phyloP scores from a whole-genome alignment of 768 basidiomycete species.

The Pulveroboletus ravenelii region DNA sequence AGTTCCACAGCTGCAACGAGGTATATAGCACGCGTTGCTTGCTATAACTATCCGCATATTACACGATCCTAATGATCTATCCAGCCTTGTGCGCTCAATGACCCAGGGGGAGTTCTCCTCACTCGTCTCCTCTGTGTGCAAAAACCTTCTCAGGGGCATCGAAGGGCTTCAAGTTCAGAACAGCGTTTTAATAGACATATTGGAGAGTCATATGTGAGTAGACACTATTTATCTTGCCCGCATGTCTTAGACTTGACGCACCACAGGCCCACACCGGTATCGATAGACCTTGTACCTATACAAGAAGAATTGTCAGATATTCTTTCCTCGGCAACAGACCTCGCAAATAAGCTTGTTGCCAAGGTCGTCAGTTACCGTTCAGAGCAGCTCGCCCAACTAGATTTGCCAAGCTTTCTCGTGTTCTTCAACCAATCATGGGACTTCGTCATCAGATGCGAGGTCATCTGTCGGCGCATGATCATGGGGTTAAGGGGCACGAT shows the following conservation, averaged over 20 bases:
- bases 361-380: slow-evolving; percentile 72
- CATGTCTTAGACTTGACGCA: slow-evolving; percentile 1
- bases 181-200: slow-evolving; percentile 49
- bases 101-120: slow-evolving; percentile 62
- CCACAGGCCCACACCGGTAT: slow-evolving; percentile 35
- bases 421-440: slow-evolving; percentile 85
- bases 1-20: slow-evolving; percentile 28
- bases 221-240: background rate
- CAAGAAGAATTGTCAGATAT: slow-evolving; percentile 73
- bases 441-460: slow-evolving; percentile 86
- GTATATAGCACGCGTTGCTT: slow-evolving; percentile 8
- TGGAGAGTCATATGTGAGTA: slow-evolving; percentile 46
- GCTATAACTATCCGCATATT: background rate
- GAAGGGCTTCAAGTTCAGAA: slow-evolving; percentile 65
- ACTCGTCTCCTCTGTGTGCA: slow-evolving; percentile 59
- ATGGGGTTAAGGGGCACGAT: slow-evolving; percentile 85
- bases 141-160: slow-evolving; percentile 56
- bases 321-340: slow-evolving; percentile 74
- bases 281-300: slow-evolving; percentile 40
- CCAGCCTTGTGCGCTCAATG: slow-evolving; percentile 60
- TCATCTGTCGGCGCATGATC: slow-evolving; percentile 85
- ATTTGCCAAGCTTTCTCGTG: slow-evolving; percentile 67
- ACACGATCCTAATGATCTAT: slow-evolving; percentile 32
- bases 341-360: slow-evolving; percentile 78
- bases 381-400: slow-evolving; percentile 73